Evolutionary conservation across 1,139 yeast species (phyloP), one percentile per base, ranked within the genome.

Genomic region (Suhomyces wounanorum): DNA sequence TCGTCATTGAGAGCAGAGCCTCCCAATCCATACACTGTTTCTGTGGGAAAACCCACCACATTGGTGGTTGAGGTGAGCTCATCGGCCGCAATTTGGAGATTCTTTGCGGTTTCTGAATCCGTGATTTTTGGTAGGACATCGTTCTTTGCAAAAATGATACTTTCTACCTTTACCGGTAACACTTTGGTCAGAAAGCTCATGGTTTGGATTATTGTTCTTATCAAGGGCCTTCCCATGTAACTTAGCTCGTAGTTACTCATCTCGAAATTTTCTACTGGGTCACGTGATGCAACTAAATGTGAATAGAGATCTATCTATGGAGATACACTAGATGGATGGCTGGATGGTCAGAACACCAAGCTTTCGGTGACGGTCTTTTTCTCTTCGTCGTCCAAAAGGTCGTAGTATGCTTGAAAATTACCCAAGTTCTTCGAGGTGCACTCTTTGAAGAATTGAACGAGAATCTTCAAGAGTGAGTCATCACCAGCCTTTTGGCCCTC

Each of bases 21-120:
- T 0, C 96, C 99, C 2, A 94, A 76, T 0, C 99, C 99, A 65
- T 94, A 94, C 0, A 94, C 99, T 0, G 99, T 94, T 64, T 94
- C 99, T 0, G 99, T 90, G 3, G 99, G 99, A 62, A 94, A 92
- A 0, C 95, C 98, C 14, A 94, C 91, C 0, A 85, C 90, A 28
- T 82, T 72, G 35, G 74, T 66, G 0, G 89, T 75, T 3, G 68
- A 65, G 16, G 72, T 68, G 10, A 89, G 68, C 30, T 84, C 74
- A 2, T 68, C 56, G 0, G 92, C 87, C 3, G 96, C 96, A 31
- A 73, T 67, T 9, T 67, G 53, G 2, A 90, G 67, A 53, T 82
- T 81, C 8, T 56, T 51, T 53, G 72, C 68, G 0, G 95, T 85
- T 41, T 66, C 69, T 11, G 70, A 58, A 60, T 85, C 89, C 0